A percentile compares a stretch with the other conserved stretches of the same genome.
Evolutionary conservation across 148 eudicot genomes (phyloP).

Genomic region (Vaccinium macrocarpon): DNA sequence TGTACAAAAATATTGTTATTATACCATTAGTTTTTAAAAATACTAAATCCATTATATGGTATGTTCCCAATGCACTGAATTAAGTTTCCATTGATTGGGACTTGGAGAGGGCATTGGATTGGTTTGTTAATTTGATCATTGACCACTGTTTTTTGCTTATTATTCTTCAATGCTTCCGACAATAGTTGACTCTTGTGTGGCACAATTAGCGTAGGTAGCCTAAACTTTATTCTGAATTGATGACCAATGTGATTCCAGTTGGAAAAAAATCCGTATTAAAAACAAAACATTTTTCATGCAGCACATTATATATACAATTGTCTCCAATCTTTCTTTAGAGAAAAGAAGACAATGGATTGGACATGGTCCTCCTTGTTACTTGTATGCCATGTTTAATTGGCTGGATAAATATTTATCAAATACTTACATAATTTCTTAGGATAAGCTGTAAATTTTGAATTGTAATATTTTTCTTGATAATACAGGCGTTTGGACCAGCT

Average conservation of each 20-base stretch:
- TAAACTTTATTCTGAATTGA: neutral
- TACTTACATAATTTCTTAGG: too few relatives aligned
- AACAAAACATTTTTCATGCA: neutral
- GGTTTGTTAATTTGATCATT: constrained; percentile 24
- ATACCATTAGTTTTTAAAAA: neutral
- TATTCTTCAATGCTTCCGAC: constrained; percentile 7
- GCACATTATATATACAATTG: neutral
- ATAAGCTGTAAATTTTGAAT: too few relatives aligned
- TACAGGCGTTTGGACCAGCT: too few relatives aligned
- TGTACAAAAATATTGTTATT: too few relatives aligned
- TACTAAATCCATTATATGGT: neutral
- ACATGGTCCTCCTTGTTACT: too few relatives aligned
- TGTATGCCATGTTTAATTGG: too few relatives aligned
- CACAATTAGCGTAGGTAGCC: constrained; percentile 25
- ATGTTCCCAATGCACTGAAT: constrained; percentile 9
- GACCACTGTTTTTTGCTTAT: neutral
- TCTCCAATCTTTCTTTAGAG: too few relatives aligned
- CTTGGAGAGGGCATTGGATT: constrained; percentile 6
- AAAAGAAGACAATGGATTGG: too few relatives aligned
- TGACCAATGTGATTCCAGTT: constrained; percentile 7
- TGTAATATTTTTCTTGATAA: too few relatives aligned
- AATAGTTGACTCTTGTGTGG: constrained; percentile 25
- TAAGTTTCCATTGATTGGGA: constrained; percentile 2
- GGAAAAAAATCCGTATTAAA: constrained; percentile 1
- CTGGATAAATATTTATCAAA: too few relatives aligned